Percentiles rank a stretch among this genome's conserved stretches.
Evolutionary conservation across 2,329 filamentous ascomycete species (phyloP).

Genomic region (Cladophialophora exuberans): DNA sequence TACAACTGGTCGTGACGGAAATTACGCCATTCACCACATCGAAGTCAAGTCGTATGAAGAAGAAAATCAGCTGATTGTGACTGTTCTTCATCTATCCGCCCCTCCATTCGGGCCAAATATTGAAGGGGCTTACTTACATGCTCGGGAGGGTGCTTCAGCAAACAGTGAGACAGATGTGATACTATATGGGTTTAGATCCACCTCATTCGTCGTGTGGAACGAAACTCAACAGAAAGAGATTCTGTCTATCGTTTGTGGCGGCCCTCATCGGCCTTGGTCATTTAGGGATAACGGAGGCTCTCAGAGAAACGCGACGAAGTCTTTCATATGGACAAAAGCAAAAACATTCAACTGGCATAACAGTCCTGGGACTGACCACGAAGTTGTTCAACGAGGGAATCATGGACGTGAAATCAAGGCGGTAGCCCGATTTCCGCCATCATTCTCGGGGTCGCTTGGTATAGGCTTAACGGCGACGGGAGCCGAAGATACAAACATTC

Average conservation of each 20-base stretch:
- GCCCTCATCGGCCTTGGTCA: conserved; percentile 77
- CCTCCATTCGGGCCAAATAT: conserved; percentile 76
- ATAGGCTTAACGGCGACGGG: conserved; percentile 64
- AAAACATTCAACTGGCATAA: conserved; percentile 55
- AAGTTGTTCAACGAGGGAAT: conserved; percentile 65
- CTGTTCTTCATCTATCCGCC: conserved; percentile 67
- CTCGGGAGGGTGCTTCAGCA: conserved; percentile 31
- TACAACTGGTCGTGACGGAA: conserved; percentile 76
- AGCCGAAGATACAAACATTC: conserved; percentile 73
- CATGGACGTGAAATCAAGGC: conserved; percentile 87
- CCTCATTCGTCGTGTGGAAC: conserved; percentile 81
- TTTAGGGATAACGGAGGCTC: conserved; percentile 45
- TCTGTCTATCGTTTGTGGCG: conserved; percentile 77
- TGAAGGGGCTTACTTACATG: conserved; percentile 68
- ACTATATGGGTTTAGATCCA: conserved; percentile 80
- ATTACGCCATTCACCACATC: conserved; percentile 66
- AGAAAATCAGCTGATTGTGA: neutral
- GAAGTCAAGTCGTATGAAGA: neutral
- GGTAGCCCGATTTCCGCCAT: conserved; percentile 50
- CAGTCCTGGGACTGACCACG: conserved; percentile 46
- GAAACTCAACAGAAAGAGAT: conserved; percentile 71
- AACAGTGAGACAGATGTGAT: conserved; percentile 56
- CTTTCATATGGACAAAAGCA: conserved; percentile 76
- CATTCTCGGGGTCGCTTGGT: conserved; percentile 2
- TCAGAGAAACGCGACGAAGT: conserved; percentile 31